Evolutionary conservation across 2,329 filamentous ascomycete genomes (phyloP).

Genomic region (Tolypocladium album): DNA sequence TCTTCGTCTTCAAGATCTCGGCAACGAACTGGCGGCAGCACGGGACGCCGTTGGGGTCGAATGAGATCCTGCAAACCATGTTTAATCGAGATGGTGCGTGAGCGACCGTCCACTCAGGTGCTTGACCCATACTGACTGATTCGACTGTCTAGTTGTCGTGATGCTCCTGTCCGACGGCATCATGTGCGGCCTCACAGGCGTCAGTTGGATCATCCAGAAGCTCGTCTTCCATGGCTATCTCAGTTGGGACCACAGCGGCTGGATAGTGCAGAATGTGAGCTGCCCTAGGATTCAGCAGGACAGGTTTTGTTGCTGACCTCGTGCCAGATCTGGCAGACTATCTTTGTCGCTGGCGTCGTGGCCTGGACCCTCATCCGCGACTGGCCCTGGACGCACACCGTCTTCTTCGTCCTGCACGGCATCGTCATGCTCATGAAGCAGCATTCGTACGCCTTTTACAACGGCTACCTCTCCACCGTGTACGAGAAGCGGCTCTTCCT

Average conservation of each 20-base stretch:
- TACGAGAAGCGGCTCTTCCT: slow-evolving; percentile 39
- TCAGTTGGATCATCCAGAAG: slow-evolving; percentile 56
- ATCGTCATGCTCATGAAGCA: slow-evolving; percentile 77
- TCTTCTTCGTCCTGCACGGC: slow-evolving; percentile 66
- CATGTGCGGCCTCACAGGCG: slow-evolving; percentile 55
- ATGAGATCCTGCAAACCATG: slow-evolving; percentile 65
- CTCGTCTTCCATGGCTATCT: slow-evolving; percentile 47
- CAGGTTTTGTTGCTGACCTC: neutral
- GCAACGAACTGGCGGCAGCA: slow-evolving; percentile 58
- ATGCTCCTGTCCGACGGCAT: slow-evolving; percentile 54
- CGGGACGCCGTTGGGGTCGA: slow-evolving; percentile 57
- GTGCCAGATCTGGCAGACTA: slow-evolving; percentile 52
- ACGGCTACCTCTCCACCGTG: slow-evolving; percentile 57
- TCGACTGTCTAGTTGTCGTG: slow-evolving; percentile 29
- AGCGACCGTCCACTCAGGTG: neutral
- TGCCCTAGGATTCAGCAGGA: neutral
- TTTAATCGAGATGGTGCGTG: slow-evolving; percentile 35
- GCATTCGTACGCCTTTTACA: slow-evolving; percentile 71
- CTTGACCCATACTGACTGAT: neutral
- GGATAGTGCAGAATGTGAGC: slow-evolving; percentile 60
- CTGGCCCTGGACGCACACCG: slow-evolving; percentile 77
- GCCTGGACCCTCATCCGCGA: slow-evolving; percentile 58
- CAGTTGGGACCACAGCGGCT: slow-evolving; percentile 57
- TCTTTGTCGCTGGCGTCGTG: slow-evolving; percentile 51
- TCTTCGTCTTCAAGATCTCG: slow-evolving; percentile 57